Base-by-base conservation (phyloP, 2,329 filamentous ascomycete species). In the Aspergillus novofumigatus region DNA sequence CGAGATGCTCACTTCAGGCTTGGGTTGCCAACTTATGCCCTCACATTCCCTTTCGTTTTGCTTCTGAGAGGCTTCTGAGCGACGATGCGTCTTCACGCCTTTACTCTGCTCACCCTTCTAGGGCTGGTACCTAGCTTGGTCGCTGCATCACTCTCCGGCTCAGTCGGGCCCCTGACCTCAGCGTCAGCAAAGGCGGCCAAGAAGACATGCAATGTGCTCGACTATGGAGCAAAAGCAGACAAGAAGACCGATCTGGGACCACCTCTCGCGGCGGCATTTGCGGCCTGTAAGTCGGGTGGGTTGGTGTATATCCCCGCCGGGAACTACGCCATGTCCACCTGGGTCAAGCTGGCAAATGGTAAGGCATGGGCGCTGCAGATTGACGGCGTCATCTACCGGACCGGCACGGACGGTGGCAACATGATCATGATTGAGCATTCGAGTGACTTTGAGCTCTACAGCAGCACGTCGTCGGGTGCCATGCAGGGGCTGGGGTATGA, bases 371-470 rank as follows among this genome's bases (percentile, higher is more conserved):
- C 80, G 2, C 67, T 84, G 17, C 80, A 82, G 61, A 71, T 83
- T 42, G 81, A 84, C 64, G 81, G 81, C 21, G 75, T 73, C 28
- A 80, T 84, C 57, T 80, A 80, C 63, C 77, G 81, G 1, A 80
- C 76, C n/a, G 79, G 80, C 6, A 78, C 74, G 5, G 76, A 65
- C 5, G 76, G 67, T 6, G 81, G 80, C 2, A 83, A 83, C 59
- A 83, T 83, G 81, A 77, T 83, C 60, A 74, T 78, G 58, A 75
- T 83, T 53, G 72, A 80, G 59, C 76, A 80, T 58, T 73, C 75
- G 8, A 74, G 69, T 53, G 80, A 83, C 62, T 82, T 84, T 53
- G 81, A 84, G 63, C 60, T 84, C 56, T 83, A 81, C 67, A 82
- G 79, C 45, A 78, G 76, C 45, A 82, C 75, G 4, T 79, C 78